These are phyloP conservation scores for Rhynchospora tenuis DNA, from an alignment of 176 grass and related monocot species.

Conservation along the genomic window DNA sequence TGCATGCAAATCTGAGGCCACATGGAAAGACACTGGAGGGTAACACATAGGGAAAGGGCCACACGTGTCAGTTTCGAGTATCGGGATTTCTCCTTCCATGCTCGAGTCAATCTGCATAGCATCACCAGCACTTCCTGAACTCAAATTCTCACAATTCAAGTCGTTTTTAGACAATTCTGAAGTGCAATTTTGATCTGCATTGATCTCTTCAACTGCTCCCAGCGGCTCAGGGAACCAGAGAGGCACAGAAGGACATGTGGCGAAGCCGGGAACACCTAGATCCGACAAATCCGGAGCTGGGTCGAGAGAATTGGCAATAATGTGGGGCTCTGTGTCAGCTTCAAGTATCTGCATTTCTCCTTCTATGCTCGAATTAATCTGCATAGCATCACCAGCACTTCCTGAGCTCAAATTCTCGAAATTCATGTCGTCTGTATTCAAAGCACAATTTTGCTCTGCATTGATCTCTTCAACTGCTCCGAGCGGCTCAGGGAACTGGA, in stretches of 20 bases:
- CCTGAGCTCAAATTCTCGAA: slow-evolving; percentile 4
- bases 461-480: background rate
- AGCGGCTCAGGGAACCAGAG: background rate
- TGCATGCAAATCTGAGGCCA: background rate
- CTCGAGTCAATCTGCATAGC: background rate
- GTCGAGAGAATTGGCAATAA: background rate
- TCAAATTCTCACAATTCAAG: background rate
- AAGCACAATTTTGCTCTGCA: background rate
- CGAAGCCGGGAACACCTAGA: background rate
- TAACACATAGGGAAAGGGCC: background rate
- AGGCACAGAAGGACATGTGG: background rate
- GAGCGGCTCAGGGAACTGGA: too few species aligned
- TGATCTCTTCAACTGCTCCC: background rate
- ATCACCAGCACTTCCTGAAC: background rate
- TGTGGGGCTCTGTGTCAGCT: background rate
- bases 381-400: background rate
- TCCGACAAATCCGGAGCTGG: background rate
- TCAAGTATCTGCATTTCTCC: background rate
- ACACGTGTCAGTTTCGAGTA: background rate
- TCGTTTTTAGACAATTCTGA: background rate
- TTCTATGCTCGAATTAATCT: background rate
- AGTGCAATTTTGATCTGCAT: background rate
- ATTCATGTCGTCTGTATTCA: background rate
- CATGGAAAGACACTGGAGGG: background rate
- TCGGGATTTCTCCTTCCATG: background rate